Evolutionary conservation across 2,329 filamentous ascomycete genomes (phyloP), one percentile per base, ranked within the genome.

Genomic region (Paecilomyces sp.): DNA sequence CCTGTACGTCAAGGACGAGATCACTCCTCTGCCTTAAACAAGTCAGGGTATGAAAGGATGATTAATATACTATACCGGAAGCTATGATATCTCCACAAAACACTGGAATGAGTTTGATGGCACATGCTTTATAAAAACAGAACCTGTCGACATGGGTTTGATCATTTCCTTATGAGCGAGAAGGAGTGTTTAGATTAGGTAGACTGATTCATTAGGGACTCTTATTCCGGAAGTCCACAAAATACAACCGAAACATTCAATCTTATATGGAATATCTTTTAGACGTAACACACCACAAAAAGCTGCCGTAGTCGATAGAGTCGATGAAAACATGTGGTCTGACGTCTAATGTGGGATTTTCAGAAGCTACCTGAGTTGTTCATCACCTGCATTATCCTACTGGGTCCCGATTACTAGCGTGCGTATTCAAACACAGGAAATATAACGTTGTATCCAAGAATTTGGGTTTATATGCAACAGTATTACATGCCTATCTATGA

Each of bases 1-100:
- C 75, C 76, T 96, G 75, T 96, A 88, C 71, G 82, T 87, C 57
- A 88, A 83, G 76, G 76, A 80, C 54, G 74, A 76, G 68, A 72
- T 78, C 64, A 68, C 77, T 57, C 63, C 66, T 25, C 58, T 68
- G 54, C 60, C 69, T 22, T 67, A 66, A 59, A 30, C 5, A n/a
- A 47, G 51, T 24, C 22, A 22, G 51, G 28, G 25, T 18, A 9
- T 8, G 18, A 53, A 3, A 53, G 22, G 22, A 24, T 2, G 18
- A 53, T 22, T 3, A 53, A 53, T 15, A 25, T 18, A 47, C 15
- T 47, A 47, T 18, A 47, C 6, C 18, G 18, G 18, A 8, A 18
- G n/a, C 41, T 15, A 18, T 47, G 41, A 47, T 47, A 47, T 47
- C n/a, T 47, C n/a, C n/a, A 22, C 22, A 22, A 8, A 9, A 18